Base-by-base conservation (phyloP, 768 basidiomycete genomes). In the Amanita pallidorosea region DNA sequence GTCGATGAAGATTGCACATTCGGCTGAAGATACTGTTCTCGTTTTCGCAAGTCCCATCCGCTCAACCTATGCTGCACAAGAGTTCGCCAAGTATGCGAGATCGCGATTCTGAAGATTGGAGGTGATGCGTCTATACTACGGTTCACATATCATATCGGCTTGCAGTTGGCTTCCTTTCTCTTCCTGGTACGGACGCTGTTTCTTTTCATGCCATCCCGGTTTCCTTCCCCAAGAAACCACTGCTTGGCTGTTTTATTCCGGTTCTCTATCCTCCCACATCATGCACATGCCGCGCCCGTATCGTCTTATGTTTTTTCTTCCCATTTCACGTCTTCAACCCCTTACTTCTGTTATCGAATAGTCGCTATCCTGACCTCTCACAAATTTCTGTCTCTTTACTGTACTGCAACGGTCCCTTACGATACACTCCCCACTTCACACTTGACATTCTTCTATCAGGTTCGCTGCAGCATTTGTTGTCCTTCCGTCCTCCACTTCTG, bases 151-250 rank as follows among this genome's bases (percentile, higher is more conserved):
- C 61, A 61, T 35, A 51, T 51, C 60, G 63, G 63, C 61, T 63
- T 57, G 56, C 55, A 55, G 55, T 56, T 59, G 60, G 61, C 60
- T 50, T 57, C 58, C 55, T 54, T 54, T 51, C 61, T 67, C 66
- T 67, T 74, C 66, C 64, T 66, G 65, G 71, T 67, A 84, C 82
- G 85, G 85, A 87, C 85, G 85, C 83, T 82, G 67, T 76, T 53
- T 76, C 81, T 77, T 65, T 73, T 83, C 42, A 27, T 23, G 50
- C 79, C 79, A 81, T 44, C 63, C 60, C 58, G 59, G 54, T 58
- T 55, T 54, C 59, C 61, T 41, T 47, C 43, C 8, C 36, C 15
- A 53, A 53, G 49, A 40, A 44, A 44, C 49, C 44, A 53, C 11
- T 36, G 44, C 35, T 45, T 53, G 47, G 56, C 54, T 49, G 53